Percentiles rank a stretch among this genome's conserved stretches.
These are phyloP conservation scores for Coemansia sp. DNA, from an alignment of 192 early-diverging fungal genomes.

Conservation along the genomic window DNA sequence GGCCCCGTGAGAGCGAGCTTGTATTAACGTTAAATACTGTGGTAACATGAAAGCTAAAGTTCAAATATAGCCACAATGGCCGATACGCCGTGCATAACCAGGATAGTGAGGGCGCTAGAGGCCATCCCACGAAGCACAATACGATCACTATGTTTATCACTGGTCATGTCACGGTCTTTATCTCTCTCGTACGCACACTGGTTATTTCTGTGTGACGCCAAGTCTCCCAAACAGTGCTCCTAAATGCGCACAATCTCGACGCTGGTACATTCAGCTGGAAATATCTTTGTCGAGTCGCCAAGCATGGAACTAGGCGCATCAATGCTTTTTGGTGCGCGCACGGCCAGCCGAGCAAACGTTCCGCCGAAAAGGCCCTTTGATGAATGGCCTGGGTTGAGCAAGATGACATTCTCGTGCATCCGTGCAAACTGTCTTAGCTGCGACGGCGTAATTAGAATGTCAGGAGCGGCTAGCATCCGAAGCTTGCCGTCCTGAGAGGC, in stretches of 20 bases:
- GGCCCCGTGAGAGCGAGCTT: neutral
- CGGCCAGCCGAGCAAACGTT: slow-evolving; percentile 74
- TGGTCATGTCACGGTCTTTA: too few relatives aligned
- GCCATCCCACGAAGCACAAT: slow-evolving; percentile 5
- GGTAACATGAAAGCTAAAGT: neutral
- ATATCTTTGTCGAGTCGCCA: slow-evolving; percentile 11
- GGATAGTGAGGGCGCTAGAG: too few relatives aligned
- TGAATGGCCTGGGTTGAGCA: slow-evolving; percentile 82
- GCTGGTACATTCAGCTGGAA: slow-evolving; percentile 35
- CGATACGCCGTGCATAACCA: too few relatives aligned
- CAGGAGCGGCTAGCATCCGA: slow-evolving; percentile 64
- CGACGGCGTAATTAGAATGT: slow-evolving; percentile 79
- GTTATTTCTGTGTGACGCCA: neutral
- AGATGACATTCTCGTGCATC: slow-evolving; percentile 69
- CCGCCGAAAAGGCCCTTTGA: slow-evolving; percentile 72
- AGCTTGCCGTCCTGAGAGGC: slow-evolving; percentile 41
- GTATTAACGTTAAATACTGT: neutral
- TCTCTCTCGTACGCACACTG: too few relatives aligned
- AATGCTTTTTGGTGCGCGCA: slow-evolving; percentile 57
- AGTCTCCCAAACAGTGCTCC: neutral
- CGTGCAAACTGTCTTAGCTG: slow-evolving; percentile 72
- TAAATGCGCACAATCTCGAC: slow-evolving; percentile 45
- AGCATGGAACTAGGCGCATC: slow-evolving; percentile 12
- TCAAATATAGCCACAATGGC: neutral
- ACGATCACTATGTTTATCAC: neutral